phyloP scores from a whole-genome alignment of 1,284 basidiomycete genomes.

The Volvariella surrecta region DNA sequence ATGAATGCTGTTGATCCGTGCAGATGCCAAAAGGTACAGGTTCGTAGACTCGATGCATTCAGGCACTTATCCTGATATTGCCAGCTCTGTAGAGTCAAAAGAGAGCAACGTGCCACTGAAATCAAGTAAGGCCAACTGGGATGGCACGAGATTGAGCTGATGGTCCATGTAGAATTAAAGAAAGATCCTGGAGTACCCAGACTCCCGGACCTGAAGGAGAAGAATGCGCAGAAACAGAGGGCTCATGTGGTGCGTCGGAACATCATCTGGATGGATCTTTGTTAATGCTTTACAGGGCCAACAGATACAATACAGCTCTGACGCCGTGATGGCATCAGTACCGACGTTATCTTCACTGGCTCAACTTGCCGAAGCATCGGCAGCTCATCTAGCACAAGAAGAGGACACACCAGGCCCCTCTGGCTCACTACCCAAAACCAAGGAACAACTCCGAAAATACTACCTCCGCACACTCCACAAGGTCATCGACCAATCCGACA shows the following conservation, averaged over 20 bases:
- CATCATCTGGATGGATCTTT: too few relatives aligned
- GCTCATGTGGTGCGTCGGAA: too few relatives aligned
- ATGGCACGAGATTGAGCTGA: too few relatives aligned
- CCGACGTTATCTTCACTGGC: conserved; percentile 58
- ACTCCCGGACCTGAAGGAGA: conserved; percentile 58
- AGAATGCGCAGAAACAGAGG: conserved; percentile 47
- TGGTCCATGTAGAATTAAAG: conserved; percentile 74
- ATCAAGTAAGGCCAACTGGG: too few relatives aligned
- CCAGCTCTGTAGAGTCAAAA: too few relatives aligned
- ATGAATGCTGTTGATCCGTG: too few relatives aligned
- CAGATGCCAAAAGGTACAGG: too few relatives aligned
- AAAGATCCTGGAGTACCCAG: conserved; percentile 82
- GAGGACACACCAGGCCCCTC: conserved; percentile 25
- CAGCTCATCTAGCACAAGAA: conserved; percentile 21
- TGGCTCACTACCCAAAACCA: conserved; percentile 36
- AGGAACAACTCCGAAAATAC: conserved; percentile 60
- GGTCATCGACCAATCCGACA: conserved; percentile 91
- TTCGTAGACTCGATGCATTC: too few relatives aligned
- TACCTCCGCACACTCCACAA: conserved; percentile 77
- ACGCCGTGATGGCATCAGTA: conserved; percentile 65
- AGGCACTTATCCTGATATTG: too few relatives aligned
- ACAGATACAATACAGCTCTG: too few relatives aligned
- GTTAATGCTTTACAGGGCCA: too few relatives aligned
- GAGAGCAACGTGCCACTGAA: too few relatives aligned
- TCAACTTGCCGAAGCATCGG: conserved; percentile 30